Conservation (phyloP, 129 eudicot genomes). For the Flaveria brownii region DNA sequence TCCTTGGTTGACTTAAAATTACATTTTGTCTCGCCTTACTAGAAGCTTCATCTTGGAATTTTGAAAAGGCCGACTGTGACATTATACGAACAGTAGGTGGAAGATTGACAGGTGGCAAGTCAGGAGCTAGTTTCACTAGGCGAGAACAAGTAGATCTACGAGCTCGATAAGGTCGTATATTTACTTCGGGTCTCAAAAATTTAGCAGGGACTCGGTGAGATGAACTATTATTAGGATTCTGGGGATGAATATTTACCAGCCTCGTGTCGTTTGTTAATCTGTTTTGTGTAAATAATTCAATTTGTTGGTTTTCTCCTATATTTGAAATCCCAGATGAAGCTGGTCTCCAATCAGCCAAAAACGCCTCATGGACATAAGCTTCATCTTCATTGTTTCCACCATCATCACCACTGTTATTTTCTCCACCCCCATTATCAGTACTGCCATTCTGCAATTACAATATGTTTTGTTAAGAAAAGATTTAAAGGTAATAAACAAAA, state of each 20-base stretch:
- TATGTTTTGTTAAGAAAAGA: slow-evolving; percentile 1
- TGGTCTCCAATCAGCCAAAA: slow-evolving; percentile 97
- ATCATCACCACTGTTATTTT: slow-evolving; percentile 59
- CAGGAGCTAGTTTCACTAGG: slow-evolving; percentile 84
- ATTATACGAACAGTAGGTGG: slow-evolving; percentile 92
- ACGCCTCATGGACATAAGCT: slow-evolving; percentile 97
- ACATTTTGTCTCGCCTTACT: slow-evolving; percentile 31
- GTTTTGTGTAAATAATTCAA: slow-evolving; percentile 4
- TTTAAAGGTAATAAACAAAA: neutral
- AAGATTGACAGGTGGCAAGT: slow-evolving; percentile 91
- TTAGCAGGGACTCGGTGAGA: slow-evolving; percentile 24
- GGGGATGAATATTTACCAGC: slow-evolving; percentile 26
- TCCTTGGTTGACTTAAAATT: slow-evolving; percentile 22
- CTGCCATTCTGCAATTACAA: slow-evolving; percentile 46
- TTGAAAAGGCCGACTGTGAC: slow-evolving; percentile 72
- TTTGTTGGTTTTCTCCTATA: slow-evolving; percentile 28
- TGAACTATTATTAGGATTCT: slow-evolving; percentile 19
- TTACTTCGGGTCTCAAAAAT: slow-evolving; percentile 35
- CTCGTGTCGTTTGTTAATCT: slow-evolving; percentile 10
- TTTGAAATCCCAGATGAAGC: slow-evolving; percentile 33
- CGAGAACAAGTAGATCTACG: slow-evolving; percentile 47
- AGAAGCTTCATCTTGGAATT: slow-evolving; percentile 47
- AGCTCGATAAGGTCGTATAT: slow-evolving; percentile 46
- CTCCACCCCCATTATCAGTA: slow-evolving; percentile 49
- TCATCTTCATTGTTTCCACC: slow-evolving; percentile 60